Conservation (phyloP, 805 yeast species). For the Kazachstania africana region DNA sequence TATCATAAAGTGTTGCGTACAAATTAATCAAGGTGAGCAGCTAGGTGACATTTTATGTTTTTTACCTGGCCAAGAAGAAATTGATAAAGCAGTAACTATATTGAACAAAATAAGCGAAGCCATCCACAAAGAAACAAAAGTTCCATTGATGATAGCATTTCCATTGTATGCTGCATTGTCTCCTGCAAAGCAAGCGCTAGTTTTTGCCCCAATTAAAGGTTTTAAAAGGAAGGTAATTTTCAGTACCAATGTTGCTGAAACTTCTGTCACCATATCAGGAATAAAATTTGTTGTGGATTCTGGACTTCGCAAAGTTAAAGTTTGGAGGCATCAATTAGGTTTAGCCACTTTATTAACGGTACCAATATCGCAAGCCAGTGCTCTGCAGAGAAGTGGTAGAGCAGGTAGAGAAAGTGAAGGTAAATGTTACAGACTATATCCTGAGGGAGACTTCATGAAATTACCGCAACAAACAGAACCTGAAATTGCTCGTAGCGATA, state of each 20-base stretch:
- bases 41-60: slow-evolving; percentile 85
- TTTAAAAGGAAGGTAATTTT: slow-evolving; percentile 73
- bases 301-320: slow-evolving; percentile 85
- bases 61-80: slow-evolving; percentile 94
- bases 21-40: slow-evolving; percentile 67
- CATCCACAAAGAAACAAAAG: slow-evolving; percentile 45
- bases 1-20: slow-evolving; percentile 59
- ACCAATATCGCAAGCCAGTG: slow-evolving; percentile 88
- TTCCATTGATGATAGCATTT: slow-evolving; percentile 62
- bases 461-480: slow-evolving; percentile 80
- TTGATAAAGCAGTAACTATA: slow-evolving; percentile 66
- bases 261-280: slow-evolving; percentile 92
- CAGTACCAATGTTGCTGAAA: slow-evolving; percentile 95
- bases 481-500: slow-evolving; percentile 79
- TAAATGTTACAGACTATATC: slow-evolving; percentile 73
- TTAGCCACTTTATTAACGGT: slow-evolving; percentile 86
- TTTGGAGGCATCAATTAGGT: slow-evolving; percentile 89
- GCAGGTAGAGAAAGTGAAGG: slow-evolving; percentile 98
- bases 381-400: slow-evolving; percentile 92
- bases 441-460: slow-evolving; percentile 54
- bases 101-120: slow-evolving; percentile 50
- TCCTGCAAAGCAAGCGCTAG: slow-evolving; percentile 68
- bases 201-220: slow-evolving; percentile 56
- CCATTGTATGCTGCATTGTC: slow-evolving; percentile 94
- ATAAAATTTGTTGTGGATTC: slow-evolving; percentile 87